Conservation (phyloP, 2,329 filamentous ascomycete species). For the Neonectria coccinea region DNA sequence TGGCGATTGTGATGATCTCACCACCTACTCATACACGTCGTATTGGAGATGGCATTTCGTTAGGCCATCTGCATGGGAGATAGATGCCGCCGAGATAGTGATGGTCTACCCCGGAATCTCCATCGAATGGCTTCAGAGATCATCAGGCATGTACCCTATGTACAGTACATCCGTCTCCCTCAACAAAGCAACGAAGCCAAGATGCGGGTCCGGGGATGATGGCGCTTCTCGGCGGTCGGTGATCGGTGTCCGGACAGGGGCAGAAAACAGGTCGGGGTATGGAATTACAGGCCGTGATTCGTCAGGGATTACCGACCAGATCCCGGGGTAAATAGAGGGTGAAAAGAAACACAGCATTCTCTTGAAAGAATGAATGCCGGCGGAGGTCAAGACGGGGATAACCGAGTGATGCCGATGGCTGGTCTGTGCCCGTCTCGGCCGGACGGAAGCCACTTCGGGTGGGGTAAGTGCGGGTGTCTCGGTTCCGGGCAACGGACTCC, state of each 20-base stretch:
- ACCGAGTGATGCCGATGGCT: constrained; percentile 44
- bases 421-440: constrained; percentile 46
- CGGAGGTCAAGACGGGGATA: constrained; percentile 28
- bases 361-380: background rate
- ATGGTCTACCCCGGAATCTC: constrained; percentile 18
- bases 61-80: background rate
- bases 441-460: constrained; percentile 40
- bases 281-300: constrained; percentile 30
- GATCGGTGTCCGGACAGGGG: constrained; percentile 17
- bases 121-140: background rate
- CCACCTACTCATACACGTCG: background rate
- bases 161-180: constrained; percentile 15
- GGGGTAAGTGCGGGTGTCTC: constrained; percentile 31
- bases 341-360: background rate
- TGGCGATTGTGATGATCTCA: background rate
- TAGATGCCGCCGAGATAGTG: constrained; percentile 1
- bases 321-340: constrained; percentile 34
- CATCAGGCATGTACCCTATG: constrained; percentile 5
- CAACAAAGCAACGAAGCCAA: background rate
- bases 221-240: constrained; percentile 13
- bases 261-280: constrained; percentile 15
- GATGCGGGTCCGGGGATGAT: constrained; percentile 21
- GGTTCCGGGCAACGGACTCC: constrained; percentile 30
- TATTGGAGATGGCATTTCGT: background rate
- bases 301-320: constrained; percentile 35